phyloP scores from a whole-genome alignment of 2,329 filamentous ascomycete species.

The Pseudogymnoascus sp. region DNA sequence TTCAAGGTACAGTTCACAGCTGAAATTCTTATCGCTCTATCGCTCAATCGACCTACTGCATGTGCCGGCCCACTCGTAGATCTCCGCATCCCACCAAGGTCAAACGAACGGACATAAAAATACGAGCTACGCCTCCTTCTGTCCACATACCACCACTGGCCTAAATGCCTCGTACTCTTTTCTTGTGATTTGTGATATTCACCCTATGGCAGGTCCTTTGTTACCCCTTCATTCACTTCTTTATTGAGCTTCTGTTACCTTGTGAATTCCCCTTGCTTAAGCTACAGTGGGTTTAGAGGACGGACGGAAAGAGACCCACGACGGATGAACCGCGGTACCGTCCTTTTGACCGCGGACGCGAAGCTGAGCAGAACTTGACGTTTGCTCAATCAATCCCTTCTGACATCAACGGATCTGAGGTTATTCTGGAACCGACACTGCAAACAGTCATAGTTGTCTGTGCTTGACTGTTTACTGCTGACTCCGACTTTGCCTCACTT shows the following conservation, averaged over 20 bases:
- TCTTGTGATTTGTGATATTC: background rate
- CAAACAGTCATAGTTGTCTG: background rate
- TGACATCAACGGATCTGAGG: background rate
- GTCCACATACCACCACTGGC: background rate
- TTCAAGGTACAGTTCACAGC: background rate
- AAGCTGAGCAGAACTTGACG: constrained; percentile 1
- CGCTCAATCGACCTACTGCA: background rate
- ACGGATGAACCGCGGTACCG: constrained; percentile 1
- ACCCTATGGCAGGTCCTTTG: constrained; percentile 1
- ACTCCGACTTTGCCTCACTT: background rate
- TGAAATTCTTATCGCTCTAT: constrained; percentile 4
- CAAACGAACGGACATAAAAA: constrained; percentile 4
- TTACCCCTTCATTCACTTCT: background rate
- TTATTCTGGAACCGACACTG: background rate
- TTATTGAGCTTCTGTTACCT: background rate
- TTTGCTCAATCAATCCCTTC: background rate
- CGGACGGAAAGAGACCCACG: background rate
- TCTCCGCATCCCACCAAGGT: constrained; percentile 5
- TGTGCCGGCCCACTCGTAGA: constrained; percentile 1
- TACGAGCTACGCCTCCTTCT: constrained; percentile 6
- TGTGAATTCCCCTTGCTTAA: background rate
- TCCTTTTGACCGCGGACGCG: background rate
- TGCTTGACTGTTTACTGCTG: background rate
- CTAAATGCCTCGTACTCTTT: constrained; percentile 2
- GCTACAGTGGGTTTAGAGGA: background rate